Conservation (phyloP, 371 early-diverging fungal species). For the Nematocida homosporus region DNA sequence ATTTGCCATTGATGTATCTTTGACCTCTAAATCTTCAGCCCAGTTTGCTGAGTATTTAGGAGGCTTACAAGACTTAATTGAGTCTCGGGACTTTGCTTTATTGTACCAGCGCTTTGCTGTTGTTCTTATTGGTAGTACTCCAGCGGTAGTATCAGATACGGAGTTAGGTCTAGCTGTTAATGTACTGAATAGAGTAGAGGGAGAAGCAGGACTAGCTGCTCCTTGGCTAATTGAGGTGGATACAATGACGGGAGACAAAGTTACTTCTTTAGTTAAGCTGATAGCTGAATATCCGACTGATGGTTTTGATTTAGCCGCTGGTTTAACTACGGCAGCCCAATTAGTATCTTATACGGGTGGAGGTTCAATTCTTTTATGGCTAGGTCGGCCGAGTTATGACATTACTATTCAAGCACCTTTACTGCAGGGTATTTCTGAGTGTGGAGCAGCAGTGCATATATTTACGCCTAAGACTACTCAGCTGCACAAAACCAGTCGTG, state of each 20-base stretch:
- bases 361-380: constrained; percentile 27
- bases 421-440: constrained; percentile 24
- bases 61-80: constrained; percentile 11
- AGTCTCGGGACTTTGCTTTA: constrained; percentile 18
- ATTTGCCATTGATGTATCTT: constrained; percentile 25
- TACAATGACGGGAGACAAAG: constrained; percentile 33
- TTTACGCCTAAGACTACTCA: neutral
- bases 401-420: neutral
- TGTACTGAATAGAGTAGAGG: constrained; percentile 9
- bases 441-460: constrained; percentile 14
- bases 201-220: constrained; percentile 15
- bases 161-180: constrained; percentile 31
- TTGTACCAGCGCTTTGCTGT: constrained; percentile 33
- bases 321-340: constrained; percentile 17
- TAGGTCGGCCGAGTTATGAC: constrained; percentile 17
- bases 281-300: neutral
- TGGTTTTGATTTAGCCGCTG: neutral
- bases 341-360: constrained; percentile 47
- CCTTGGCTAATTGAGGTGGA: constrained; percentile 48
- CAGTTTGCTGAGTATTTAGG: constrained; percentile 23
- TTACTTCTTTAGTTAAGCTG: constrained; percentile 3
- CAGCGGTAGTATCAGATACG: constrained; percentile 34
- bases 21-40: neutral
- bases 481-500: constrained; percentile 1
- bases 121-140: constrained; percentile 5